phyloP scores from a whole-genome alignment of 495 filamentous ascomycete genomes.

The Lasiosphaeriaceae sp. region DNA sequence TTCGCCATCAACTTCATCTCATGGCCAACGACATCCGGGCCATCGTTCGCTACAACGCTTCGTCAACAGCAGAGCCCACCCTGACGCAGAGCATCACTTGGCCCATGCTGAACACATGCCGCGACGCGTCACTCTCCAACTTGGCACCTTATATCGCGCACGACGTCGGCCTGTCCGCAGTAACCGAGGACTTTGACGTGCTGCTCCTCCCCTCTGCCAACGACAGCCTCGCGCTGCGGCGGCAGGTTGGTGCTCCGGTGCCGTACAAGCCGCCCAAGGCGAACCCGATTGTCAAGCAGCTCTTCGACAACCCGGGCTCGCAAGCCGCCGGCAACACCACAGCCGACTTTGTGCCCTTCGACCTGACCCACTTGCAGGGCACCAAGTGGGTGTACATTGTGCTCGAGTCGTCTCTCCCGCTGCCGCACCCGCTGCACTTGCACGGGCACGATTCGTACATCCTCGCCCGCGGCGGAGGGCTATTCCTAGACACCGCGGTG shows the following conservation, averaged over 20 bases:
- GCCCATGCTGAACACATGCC: constrained; percentile 32
- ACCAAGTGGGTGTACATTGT: not conserved
- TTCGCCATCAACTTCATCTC: constrained; percentile 35
- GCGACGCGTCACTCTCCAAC: constrained; percentile 33
- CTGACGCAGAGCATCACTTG: constrained; percentile 24
- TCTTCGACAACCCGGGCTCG: not conserved
- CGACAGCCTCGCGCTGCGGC: constrained; percentile 5
- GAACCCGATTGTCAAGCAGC: constrained; percentile 17
- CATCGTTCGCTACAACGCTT: constrained; percentile 53
- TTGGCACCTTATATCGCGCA: constrained; percentile 43
- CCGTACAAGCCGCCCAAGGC: constrained; percentile 23
- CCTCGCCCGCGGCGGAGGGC: constrained; percentile 35
- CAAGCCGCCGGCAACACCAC: not conserved
- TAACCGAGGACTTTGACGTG: constrained; percentile 22
- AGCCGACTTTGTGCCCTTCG: not conserved
- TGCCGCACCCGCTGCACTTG: constrained; percentile 48
- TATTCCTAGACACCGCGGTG: constrained; percentile 19
- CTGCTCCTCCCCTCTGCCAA: not conserved
- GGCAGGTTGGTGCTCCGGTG: constrained; percentile 16
- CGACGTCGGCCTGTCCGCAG: constrained; percentile 23
- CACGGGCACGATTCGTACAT: constrained; percentile 59
- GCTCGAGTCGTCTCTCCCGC: constrained; percentile 33
- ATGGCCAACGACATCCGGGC: constrained; percentile 33
- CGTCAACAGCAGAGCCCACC: constrained; percentile 24
- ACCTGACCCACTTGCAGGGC: not conserved